phyloP scores from a whole-genome alignment of 441 rosid genomes.

The Mallotus repandus region DNA sequence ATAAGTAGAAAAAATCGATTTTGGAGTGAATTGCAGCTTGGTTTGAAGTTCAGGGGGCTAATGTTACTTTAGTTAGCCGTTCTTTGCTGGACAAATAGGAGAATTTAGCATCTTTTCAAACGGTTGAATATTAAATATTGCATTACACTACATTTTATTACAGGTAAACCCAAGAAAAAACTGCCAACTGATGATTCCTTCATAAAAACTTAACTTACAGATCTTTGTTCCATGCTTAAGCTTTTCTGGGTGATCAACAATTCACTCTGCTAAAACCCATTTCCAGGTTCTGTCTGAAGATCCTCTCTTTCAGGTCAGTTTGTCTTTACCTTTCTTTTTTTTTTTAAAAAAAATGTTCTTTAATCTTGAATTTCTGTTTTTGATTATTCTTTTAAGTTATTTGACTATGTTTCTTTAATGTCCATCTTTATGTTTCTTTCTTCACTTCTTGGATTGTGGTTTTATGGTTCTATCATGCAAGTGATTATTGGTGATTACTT shows the following conservation, averaged over 20 bases:
- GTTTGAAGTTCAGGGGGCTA: no score
- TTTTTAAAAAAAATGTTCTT: no score
- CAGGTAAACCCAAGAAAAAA: neutral
- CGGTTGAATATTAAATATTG: neutral
- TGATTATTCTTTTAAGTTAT: neutral
- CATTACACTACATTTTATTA: no score
- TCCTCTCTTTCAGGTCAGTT: constrained; percentile 6
- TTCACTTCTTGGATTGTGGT: neutral
- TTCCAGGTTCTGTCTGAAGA: neutral
- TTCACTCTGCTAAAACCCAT: neutral
- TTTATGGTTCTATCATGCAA: neutral
- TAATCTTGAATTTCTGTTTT: neutral
- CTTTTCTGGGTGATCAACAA: neutral
- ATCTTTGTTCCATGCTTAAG: no score
- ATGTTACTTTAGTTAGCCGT: neutral
- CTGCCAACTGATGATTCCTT: constrained; percentile 5
- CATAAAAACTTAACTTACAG: neutral
- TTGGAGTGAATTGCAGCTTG: no score
- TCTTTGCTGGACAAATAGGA: neutral
- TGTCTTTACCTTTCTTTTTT: no score
- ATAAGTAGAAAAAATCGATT: no score
- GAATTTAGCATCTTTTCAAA: neutral
- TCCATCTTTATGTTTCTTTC: neutral
- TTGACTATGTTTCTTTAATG: neutral
- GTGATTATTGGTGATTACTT: no score